A percentile compares a stretch with the other conserved stretches of the same genome.
Conservation (phyloP, 2,329 filamentous ascomycete genomes). For the Myriosclerotinia scirpicola region DNA sequence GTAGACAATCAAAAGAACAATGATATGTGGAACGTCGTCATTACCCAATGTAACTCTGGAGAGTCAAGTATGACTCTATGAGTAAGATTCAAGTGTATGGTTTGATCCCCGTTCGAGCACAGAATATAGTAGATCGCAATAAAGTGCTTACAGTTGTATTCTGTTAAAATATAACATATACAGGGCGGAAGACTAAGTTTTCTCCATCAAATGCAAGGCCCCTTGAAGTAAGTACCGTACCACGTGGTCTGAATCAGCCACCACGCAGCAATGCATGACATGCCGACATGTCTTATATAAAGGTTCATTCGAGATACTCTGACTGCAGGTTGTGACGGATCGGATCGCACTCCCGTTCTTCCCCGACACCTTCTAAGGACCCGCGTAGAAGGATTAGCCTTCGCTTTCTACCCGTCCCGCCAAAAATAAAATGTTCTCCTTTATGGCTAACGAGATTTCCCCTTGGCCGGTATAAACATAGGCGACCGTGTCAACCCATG, state of each 20-base stretch:
- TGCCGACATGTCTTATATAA: slow-evolving; percentile 12
- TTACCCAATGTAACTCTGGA: not conserved
- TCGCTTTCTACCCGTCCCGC: slow-evolving; percentile 45
- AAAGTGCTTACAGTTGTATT: slow-evolving; percentile 20
- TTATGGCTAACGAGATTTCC: slow-evolving; percentile 48
- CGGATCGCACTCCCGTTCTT: slow-evolving; percentile 17
- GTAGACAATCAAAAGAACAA: not conserved
- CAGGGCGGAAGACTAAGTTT: not conserved
- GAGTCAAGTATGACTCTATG: not conserved
- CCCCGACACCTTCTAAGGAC: not conserved
- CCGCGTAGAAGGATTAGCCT: slow-evolving; percentile 18
- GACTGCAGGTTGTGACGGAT: slow-evolving; percentile 3
- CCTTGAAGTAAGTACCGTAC: slow-evolving; percentile 6
- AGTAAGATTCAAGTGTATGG: not conserved
- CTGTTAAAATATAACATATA: slow-evolving; percentile 1
- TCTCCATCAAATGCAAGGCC: slow-evolving; percentile 11
- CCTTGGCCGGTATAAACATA: slow-evolving; percentile 56
- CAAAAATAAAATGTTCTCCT: slow-evolving; percentile 55
- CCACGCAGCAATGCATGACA: slow-evolving; percentile 17
- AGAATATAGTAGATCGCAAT: not conserved
- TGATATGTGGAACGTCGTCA: not conserved
- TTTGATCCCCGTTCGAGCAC: slow-evolving; percentile 6
- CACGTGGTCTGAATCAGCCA: slow-evolving; percentile 8
- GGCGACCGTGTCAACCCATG: slow-evolving; percentile 55
- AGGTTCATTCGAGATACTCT: not conserved